Base-by-base conservation (phyloP, 1,139 yeast species). In the Suhomyces taliae region DNA sequence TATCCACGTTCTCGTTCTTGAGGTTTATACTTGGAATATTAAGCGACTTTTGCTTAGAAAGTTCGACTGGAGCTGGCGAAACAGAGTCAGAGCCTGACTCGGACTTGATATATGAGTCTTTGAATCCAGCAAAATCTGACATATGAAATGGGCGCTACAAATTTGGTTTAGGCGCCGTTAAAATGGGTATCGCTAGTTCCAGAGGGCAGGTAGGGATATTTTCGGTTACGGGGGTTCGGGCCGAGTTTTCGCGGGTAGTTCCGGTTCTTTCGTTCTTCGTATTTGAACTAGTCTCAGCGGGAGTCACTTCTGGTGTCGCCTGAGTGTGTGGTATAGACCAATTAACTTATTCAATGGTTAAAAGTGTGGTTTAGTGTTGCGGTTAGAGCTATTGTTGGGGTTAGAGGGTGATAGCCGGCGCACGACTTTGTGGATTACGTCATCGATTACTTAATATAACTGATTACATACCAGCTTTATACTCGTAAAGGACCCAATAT, bases 1-100 rank as follows among this genome's bases (percentile, higher is more conserved):
- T 60, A 37, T 64, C 67, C n/a, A 61, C 59, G 33, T 61, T 61
- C 31, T 70, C 74, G n/a, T 55, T 55, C 40, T 64, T 67, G 34
- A 68, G 55, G 40, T 61, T 65, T 32, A 66, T 63, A 37, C 59
- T 62, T 24, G 74, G 71, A 27, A 67, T 59, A 26, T 60, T 58
- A 15, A 55, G 53, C 7, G 64, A 56, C 38, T 49, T 56, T 41
- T 58, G 60, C 36, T 57, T 59, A 29, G 56, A 40, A 27, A 45
- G 49, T 37, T 50, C 55, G 27, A 44, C 51, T 10, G 54, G 51
- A 8, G 56, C 54, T 14, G 60, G 59, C 11, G 62, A 53, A 6
- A 47, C 48, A 15, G 60, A 58, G 31, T 53, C 59, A 7, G 54
- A 48, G 15, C 61, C 60, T 4, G 59, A 58, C 34, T 54, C 56